Base-by-base conservation (phyloP, 2,329 filamentous ascomycete genomes). In the Apiospora sp. region DNA sequence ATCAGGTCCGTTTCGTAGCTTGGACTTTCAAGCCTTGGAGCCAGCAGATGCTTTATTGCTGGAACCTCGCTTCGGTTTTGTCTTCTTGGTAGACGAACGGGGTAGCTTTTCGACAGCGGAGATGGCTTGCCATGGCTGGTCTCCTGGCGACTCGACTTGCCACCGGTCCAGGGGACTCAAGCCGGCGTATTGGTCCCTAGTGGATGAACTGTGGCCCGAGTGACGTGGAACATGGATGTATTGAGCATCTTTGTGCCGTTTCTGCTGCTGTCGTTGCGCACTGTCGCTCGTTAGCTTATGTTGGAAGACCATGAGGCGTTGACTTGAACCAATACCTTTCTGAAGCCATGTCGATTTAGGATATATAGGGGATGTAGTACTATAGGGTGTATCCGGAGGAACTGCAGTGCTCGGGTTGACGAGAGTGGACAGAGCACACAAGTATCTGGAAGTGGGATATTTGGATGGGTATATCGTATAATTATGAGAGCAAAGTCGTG, bases 141-240 rank as follows among this genome's bases (percentile, higher is more conserved):
- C 58, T 12, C 24, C 30, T 12, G 46, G 3, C 7, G 71, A 70
- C 24, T 70, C 68, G 10, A 24, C 12, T 13, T 41, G 24, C 71
- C 71, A 72, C 19, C 58, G 34, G 0, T 64, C 58, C 58, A 72
- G 67, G 41, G 71, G 71, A 19, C 71, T 70, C 67, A 67, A 19
- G 16, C 54, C 54, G 12, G 44, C 43, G 43, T 51, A 27, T 14
- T 41, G 24, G 16, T 30, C 37, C 46, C 5, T 34, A 16, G 16
- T 10, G 46, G 68, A 16, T 10, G 27, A 4, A 19, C n/a, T 16
- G 19, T 49, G 34, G 34, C 34, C 19, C 34, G 19, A 41, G 22
- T n/a, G 19, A 6, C 58, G 58, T 10, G 58, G 19, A 16, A 64
- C 30, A 22, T 34, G 30, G n/a, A 16, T 64, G 34, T 64, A 37